These are phyloP conservation scores for Penicillium sclerotiorum DNA, from an alignment of 2,329 filamentous ascomycete genomes.

Conservation along the genomic window DNA sequence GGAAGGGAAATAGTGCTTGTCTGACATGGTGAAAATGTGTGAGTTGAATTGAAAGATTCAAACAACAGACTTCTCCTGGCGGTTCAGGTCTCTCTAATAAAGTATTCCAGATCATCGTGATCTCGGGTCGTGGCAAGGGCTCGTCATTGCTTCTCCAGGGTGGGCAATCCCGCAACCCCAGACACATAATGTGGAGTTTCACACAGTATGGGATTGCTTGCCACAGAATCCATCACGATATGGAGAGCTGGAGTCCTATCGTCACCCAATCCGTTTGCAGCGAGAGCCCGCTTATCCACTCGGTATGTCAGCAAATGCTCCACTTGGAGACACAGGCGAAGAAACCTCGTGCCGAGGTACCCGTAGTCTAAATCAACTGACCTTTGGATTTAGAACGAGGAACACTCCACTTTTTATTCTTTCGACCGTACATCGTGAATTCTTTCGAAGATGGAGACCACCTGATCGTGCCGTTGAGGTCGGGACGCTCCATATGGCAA, in stretches of 20 bases:
- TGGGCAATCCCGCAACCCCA: slow-evolving; percentile 2
- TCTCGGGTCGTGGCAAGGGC: slow-evolving; percentile 2
- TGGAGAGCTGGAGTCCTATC: slow-evolving; percentile 2
- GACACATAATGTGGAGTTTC: neutral
- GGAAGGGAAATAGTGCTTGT: slow-evolving; percentile 14
- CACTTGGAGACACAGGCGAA: neutral
- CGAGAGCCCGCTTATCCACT: neutral
- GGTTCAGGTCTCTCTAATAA: neutral
- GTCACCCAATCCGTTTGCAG: slow-evolving; percentile 9
- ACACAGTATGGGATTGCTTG: neutral
- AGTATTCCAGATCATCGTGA: neutral
- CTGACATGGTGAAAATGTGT: slow-evolving; percentile 6
- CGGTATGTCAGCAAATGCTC: neutral
- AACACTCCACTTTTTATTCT: neutral
- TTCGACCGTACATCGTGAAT: neutral
- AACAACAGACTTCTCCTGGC: neutral
- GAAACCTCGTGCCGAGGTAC: slow-evolving; percentile 8
- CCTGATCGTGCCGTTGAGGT: neutral
- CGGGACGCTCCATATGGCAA: neutral
- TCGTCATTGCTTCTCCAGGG: slow-evolving; percentile 1
- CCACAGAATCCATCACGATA: neutral
- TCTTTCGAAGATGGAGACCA: neutral
- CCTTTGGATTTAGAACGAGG: neutral
- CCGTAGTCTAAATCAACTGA: neutral
- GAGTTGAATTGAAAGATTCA: neutral